phyloP scores from a whole-genome alignment of 1,139 yeast species.

The Candida pseudoviswanathii region DNA sequence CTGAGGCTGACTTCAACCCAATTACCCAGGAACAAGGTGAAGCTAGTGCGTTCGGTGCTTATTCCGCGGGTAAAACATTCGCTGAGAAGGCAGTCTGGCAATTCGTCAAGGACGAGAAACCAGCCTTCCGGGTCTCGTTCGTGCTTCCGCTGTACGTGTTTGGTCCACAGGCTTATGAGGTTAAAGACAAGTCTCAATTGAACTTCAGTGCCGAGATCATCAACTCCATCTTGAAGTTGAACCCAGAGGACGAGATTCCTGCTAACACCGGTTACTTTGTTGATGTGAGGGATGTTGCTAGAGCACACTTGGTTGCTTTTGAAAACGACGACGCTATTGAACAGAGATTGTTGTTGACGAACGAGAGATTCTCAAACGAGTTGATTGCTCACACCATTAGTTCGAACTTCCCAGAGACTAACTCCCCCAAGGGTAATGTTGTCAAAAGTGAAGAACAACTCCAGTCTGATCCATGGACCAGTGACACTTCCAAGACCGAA shows the following conservation, averaged over 20 bases:
- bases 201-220: constrained; percentile 36
- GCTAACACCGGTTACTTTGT: constrained; percentile 25
- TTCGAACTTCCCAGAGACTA: constrained; percentile 18
- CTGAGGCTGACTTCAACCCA: constrained; percentile 42
- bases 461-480: constrained; percentile 6
- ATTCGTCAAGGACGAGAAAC: constrained; percentile 35
- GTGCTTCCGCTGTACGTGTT: constrained; percentile 39
- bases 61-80: constrained; percentile 32
- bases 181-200: constrained; percentile 25
- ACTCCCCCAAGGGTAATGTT: constrained; percentile 15
- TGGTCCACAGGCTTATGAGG: constrained; percentile 44
- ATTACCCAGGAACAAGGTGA: constrained; percentile 33
- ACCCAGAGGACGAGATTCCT: constrained; percentile 18
- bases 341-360: constrained; percentile 31
- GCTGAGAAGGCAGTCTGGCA: constrained; percentile 54
- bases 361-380: constrained; percentile 28
- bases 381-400: constrained; percentile 26
- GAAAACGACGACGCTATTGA: constrained; percentile 25
- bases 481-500: constrained; percentile 31
- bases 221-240: constrained; percentile 22
- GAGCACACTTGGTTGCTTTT: constrained; percentile 50
- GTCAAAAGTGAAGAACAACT: constrained; percentile 7
- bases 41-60: constrained; percentile 24
- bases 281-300: constrained; percentile 58
- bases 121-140: constrained; percentile 27